Percentiles rank a stretch among this genome's conserved stretches.
Evolutionary conservation across 2,329 filamentous ascomycete genomes (phyloP).

Genomic region (Curvularia verruculosa): DNA sequence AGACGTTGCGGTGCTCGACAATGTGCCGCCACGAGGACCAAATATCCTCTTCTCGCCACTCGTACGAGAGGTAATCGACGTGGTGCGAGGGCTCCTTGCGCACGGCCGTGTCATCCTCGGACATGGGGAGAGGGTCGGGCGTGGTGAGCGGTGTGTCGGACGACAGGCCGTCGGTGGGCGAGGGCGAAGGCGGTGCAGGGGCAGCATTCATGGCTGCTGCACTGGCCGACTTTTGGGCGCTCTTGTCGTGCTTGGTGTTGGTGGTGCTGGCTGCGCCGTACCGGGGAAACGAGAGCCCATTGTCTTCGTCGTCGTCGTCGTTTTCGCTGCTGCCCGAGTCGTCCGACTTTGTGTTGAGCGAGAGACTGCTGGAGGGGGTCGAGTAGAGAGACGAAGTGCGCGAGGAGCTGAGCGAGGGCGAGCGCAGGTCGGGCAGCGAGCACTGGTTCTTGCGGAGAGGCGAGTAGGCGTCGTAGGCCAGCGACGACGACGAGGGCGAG

Average conservation of each 20-base stretch:
- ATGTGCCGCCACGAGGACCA: conserved; percentile 98
- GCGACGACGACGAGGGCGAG: conserved; percentile 54
- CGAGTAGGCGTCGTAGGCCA: conserved; percentile 49
- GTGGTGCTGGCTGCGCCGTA: conserved; percentile 46
- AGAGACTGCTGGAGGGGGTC: conserved; percentile 68
- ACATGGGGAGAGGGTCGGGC: conserved; percentile 61
- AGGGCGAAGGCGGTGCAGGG: conserved; percentile 54
- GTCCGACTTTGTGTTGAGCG: conserved; percentile 64
- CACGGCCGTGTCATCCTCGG: conserved; percentile 80
- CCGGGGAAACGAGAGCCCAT: conserved; percentile 53
- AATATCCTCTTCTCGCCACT: conserved; percentile 94
- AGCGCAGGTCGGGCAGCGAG: conserved; percentile 47
- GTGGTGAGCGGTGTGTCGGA: conserved; percentile 57
- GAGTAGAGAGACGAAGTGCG: conserved; percentile 63
- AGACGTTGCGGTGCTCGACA: conserved; percentile 76
- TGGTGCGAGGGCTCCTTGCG: conserved; percentile 78
- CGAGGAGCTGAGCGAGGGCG: conserved; percentile 45
- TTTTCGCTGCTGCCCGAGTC: conserved; percentile 32
- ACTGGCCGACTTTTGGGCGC: conserved; percentile 41
- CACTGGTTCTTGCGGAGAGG: conserved; percentile 44
- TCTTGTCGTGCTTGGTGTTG: conserved; percentile 24
- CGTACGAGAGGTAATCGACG: conserved; percentile 93
- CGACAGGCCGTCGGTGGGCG: conserved; percentile 58
- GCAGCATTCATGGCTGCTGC: conserved; percentile 46
- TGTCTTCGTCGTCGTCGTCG: conserved; percentile 53